Conservation (phyloP, 805 yeast genomes). For the Nakazawaea populi region DNA sequence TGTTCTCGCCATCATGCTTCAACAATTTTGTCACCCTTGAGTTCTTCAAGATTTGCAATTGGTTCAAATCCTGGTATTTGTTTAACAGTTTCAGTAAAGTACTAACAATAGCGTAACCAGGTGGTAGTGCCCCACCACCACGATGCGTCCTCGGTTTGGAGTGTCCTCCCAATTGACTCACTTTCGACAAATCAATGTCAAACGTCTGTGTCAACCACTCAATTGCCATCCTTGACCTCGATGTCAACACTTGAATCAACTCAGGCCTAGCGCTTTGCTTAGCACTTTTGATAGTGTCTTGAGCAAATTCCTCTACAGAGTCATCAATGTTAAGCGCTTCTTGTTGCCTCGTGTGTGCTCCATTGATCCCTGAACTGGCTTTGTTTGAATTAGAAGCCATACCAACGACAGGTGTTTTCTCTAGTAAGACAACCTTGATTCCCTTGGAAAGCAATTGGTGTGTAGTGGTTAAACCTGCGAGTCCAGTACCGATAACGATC, state of each 20-base stretch:
- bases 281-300: constrained; percentile 30
- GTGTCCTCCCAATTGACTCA: constrained; percentile 35
- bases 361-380: constrained; percentile 59
- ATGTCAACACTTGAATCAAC: constrained; percentile 22
- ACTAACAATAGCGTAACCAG: constrained; percentile 53
- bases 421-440: constrained; percentile 35
- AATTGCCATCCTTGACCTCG: constrained; percentile 26
- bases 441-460: constrained; percentile 7
- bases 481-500: constrained; percentile 49
- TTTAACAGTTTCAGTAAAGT: constrained; percentile 34
- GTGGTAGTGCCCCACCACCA: constrained; percentile 41
- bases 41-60: constrained; percentile 32
- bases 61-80: constrained; percentile 20
- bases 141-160: constrained; percentile 33
- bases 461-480: constrained; percentile 42
- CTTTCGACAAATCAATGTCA: constrained; percentile 26
- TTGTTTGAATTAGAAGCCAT: constrained; percentile 47
- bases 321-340: constrained; percentile 18
- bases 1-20: constrained; percentile 17
- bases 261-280: constrained; percentile 21
- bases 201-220: constrained; percentile 26
- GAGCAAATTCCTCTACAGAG: constrained; percentile 20
- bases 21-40: constrained; percentile 30
- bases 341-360: constrained; percentile 28
- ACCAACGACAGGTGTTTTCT: constrained; percentile 43